These are phyloP conservation scores for Botrytis galanthina DNA, from an alignment of 2,329 filamentous ascomycete species.

Conservation along the genomic window DNA sequence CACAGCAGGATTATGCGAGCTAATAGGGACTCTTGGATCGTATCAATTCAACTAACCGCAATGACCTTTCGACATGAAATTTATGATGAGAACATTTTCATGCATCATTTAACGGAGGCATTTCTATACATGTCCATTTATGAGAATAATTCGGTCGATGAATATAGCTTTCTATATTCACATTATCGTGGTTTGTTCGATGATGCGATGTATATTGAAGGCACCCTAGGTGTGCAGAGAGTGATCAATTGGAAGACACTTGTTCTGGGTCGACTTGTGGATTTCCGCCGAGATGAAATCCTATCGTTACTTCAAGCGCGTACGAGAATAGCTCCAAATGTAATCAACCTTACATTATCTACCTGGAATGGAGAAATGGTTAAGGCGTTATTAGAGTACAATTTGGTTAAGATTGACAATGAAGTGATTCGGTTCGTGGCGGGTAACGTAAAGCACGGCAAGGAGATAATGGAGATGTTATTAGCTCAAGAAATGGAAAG, in stretches of 20 bases:
- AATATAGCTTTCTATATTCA: fast-evolving
- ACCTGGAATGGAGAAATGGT: not conserved
- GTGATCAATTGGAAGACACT: not conserved
- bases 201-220: fast-evolving
- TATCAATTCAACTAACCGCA: too few relatives aligned
- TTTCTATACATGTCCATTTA: not conserved
- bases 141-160: too few relatives aligned
- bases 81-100: not conserved
- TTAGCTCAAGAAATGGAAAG: not conserved
- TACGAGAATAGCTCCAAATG: not conserved
- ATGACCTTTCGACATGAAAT: too few relatives aligned
- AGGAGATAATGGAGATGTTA: not conserved
- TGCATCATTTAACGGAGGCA: not conserved
- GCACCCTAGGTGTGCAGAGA: not conserved
- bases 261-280: fast-evolving
- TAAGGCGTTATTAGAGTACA: not conserved
- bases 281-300: not conserved
- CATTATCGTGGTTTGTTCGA: fast-evolving
- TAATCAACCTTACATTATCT: not conserved
- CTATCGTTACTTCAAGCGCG: not conserved
- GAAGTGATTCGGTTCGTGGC: not conserved
- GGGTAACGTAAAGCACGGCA: not conserved
- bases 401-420: not conserved
- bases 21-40: too few relatives aligned
- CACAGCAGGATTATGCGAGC: fast-evolving